phyloP scores from a whole-genome alignment of 768 basidiomycete genomes.

The Mycena haematopus region DNA sequence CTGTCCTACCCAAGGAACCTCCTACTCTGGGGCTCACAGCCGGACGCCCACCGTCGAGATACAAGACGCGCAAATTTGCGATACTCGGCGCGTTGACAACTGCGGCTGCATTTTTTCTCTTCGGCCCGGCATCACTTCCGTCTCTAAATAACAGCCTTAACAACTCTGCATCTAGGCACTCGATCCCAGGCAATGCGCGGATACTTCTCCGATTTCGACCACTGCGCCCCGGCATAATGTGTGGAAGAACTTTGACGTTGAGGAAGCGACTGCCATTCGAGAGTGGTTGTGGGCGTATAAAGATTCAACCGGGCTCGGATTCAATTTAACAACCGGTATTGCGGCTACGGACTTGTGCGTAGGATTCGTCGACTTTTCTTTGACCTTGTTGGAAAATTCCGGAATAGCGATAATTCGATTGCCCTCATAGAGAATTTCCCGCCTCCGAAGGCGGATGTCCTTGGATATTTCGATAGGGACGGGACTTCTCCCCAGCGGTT shows the following conservation, averaged over 20 bases:
- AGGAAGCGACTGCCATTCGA: conserved; percentile 27
- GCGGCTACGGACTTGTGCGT: conserved; percentile 28
- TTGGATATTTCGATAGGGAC: conserved; percentile 23
- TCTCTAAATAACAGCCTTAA: conserved; percentile 8
- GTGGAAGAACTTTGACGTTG: conserved; percentile 30
- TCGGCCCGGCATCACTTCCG: conserved; percentile 2
- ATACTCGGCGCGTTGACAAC: conserved; percentile 16
- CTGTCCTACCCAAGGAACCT: conserved; percentile 16
- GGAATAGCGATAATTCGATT: conserved; percentile 25
- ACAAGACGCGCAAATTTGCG: conserved; percentile 16
- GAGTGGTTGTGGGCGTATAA: conserved; percentile 25
- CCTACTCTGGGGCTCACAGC: background rate
- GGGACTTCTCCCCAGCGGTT: conserved; percentile 16
- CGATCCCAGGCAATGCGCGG: conserved; percentile 20
- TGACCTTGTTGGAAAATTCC: background rate
- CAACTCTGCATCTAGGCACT: background rate
- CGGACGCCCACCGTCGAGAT: background rate
- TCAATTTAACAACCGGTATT: conserved; percentile 15
- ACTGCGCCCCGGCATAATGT: conserved; percentile 26
- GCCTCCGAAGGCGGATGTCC: conserved; percentile 26
- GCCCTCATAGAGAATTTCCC: conserved; percentile 27
- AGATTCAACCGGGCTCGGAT: conserved; percentile 13
- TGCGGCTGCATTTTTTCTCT: conserved; percentile 16
- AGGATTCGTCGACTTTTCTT: background rate
- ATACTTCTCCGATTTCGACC: conserved; percentile 21